Percentiles rank a stretch among this genome's conserved stretches.
phyloP scores from a whole-genome alignment of 495 filamentous ascomycete genomes.

The Lasiosphaeria miniovina region DNA sequence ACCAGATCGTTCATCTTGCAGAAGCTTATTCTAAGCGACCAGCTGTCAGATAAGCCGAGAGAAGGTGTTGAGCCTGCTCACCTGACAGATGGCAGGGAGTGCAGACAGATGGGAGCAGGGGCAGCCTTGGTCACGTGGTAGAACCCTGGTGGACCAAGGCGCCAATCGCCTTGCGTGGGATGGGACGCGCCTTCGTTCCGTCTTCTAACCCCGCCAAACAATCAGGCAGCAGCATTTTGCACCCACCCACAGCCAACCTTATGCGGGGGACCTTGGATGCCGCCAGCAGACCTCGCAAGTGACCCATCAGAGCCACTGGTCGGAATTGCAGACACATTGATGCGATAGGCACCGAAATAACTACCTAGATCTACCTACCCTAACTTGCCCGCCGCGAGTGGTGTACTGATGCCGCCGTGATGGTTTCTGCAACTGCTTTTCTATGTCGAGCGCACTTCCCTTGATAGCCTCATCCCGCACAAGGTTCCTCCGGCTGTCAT shows the following conservation, averaged over 20 bases:
- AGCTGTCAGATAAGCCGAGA: not conserved
- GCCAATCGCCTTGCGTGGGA: not conserved
- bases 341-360: conserved; percentile 34
- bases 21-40: not conserved
- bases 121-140: not conserved
- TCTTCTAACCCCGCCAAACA: conserved; percentile 10
- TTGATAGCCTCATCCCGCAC: too few species aligned
- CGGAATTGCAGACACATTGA: not conserved
- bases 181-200: not conserved
- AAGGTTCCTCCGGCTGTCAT: too few species aligned
- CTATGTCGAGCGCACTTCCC: too few species aligned
- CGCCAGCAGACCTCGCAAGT: too few species aligned
- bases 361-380: not conserved
- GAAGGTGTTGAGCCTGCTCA: too few species aligned
- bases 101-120: too few species aligned
- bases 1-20: not conserved
- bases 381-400: not conserved
- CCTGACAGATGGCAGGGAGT: too few species aligned
- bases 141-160: not conserved
- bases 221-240: conserved; percentile 35
- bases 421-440: not conserved
- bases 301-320: not conserved
- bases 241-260: conserved; percentile 16
- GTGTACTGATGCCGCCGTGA: conserved; percentile 4
- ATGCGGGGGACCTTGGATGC: conserved; percentile 1